These are phyloP conservation scores for Hypoxylon lienhwacheense DNA, from an alignment of 495 filamentous ascomycete species.

Conservation along the genomic window DNA sequence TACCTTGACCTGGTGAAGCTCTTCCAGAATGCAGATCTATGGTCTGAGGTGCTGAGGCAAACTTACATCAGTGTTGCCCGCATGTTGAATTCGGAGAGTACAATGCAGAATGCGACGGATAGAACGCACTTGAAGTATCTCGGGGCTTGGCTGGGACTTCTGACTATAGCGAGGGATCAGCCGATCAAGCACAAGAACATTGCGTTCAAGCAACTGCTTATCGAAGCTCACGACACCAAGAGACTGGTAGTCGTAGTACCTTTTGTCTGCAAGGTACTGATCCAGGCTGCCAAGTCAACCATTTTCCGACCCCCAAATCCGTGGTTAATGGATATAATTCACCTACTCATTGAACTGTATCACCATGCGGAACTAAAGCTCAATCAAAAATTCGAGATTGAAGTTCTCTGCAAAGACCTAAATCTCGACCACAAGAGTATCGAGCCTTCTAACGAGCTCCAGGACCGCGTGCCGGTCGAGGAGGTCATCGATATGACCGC, in stretches of 20 bases:
- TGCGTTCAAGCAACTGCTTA: conserved; percentile 90
- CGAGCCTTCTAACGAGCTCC: conserved; percentile 78
- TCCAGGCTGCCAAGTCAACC: conserved; percentile 77
- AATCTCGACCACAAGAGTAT: conserved; percentile 83
- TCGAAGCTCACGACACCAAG: conserved; percentile 89
- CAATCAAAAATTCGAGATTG: conserved; percentile 97
- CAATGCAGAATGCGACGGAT: conserved; percentile 76
- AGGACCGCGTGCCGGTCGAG: conserved; percentile 66
- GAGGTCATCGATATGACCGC: conserved; percentile 58
- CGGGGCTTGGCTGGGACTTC: conserved; percentile 85
- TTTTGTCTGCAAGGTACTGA: conserved; percentile 93
- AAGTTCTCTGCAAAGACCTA: conserved; percentile 92
- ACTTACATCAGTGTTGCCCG: conserved; percentile 84
- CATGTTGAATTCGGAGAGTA: conserved; percentile 85
- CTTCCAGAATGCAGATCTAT: conserved; percentile 75
- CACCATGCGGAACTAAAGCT: conserved; percentile 89
- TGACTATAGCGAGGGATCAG: conserved; percentile 92
- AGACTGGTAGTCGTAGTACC: conserved; percentile 89
- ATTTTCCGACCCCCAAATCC: conserved; percentile 95
- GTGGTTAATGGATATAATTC: conserved; percentile 93
- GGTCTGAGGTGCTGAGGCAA: conserved; percentile 87
- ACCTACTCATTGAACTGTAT: conserved; percentile 86
- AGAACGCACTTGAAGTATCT: conserved; percentile 88
- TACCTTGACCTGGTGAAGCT: conserved; percentile 88
- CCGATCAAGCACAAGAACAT: conserved; percentile 96